Evolutionary conservation across 192 early-diverging fungal genomes (phyloP), one percentile per base, ranked within the genome.

Genomic region (Podila minutissima): DNA sequence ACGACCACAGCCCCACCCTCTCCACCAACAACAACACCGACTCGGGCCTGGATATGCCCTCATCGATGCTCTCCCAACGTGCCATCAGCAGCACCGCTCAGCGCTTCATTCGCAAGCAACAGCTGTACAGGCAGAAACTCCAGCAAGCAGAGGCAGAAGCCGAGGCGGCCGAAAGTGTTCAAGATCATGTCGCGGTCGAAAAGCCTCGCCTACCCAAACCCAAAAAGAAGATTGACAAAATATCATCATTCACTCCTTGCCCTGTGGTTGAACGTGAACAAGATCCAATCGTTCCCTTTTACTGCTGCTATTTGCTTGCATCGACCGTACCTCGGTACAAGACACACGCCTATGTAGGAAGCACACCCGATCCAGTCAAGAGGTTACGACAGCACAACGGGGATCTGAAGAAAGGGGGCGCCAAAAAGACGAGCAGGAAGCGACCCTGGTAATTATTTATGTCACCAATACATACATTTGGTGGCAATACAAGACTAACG

Each of bases 221-320:
- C 53, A 55, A 55, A 55, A 24, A 26, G 17, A 53, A 53, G 53
- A 24, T 46, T 1, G 15, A 15, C 41, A 46, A 4, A 17, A 46
- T 15, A 46, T 1, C 15, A 15, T 11, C 15, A 46, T 17, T 4
- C 11, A 3, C 15, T 0, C 41, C 41, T 2, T 13, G 41, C 13
- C 41, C 41, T 15, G 41, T 17, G 13, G 13, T 46, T 11, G 41
- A 46, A 17, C 41, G n/a, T 19, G 69, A 62, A 12, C 24, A 31
- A 63, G 74, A 75, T 51, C 69, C 67, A 0, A 24, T 81, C 0
- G 67, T 69, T 19, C 60, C 62, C 31, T 81, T 81, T 53, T 81
- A 81, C 19, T 81, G 77, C 62, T 81, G 77, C 58, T 81, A 81
- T 67, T 24, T 81, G 4, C 62, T 81, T 3, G 71, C 71, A 13